Evolutionary conservation across 2,329 filamentous ascomycete genomes (phyloP), one percentile per base, ranked within the genome.

Genomic region (Triangularia verruculosa): DNA sequence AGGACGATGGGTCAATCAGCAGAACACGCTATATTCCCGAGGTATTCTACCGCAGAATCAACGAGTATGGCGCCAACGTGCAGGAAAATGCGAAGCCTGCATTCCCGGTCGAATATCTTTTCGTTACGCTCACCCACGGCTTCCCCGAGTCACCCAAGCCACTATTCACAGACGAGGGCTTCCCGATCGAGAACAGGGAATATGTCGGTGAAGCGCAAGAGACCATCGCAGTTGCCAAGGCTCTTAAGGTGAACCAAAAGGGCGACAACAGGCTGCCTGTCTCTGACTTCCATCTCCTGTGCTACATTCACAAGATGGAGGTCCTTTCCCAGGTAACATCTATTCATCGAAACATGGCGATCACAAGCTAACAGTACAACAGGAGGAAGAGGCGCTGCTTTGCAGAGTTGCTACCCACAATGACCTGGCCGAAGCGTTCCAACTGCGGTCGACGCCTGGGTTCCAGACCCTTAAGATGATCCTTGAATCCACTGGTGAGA

Each of bases 41-140:
- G 73, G 94, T 99, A 4, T 99, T 98, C 78, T 99, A 96, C 79
- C 88, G 94, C 66, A 89, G 87, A 70, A 92, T 97, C 77, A 99
- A 99, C 76, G 94, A 99, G 75, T 97, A 99, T 74, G 93, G 93
- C 32, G 92, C 90, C 68, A 97, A 94, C 70, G 95, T 98, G 7
- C 95, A 97, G 75, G 92, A 98, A 76, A 98, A 97, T 71, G 95
- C 95, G 24, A 98, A 97, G 74, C 95, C 95, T 0, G 88, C 91
- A 54, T 99, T 99, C 75, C 95, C 95, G 0, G 93, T 97, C 57
- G 95, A 99, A 75, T 99, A 98, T 75, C 85, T 99, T 32, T 88
- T 98, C 62, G 92, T 98, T 66, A 98, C 95, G 8, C 84, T 99
- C 67, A 99, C 95, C 0, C 94, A 99, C 74, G 95, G 95, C 64